Evolutionary conservation across 1,139 yeast genomes (phyloP).

Genomic region (Protomyces macrosporus): DNA sequence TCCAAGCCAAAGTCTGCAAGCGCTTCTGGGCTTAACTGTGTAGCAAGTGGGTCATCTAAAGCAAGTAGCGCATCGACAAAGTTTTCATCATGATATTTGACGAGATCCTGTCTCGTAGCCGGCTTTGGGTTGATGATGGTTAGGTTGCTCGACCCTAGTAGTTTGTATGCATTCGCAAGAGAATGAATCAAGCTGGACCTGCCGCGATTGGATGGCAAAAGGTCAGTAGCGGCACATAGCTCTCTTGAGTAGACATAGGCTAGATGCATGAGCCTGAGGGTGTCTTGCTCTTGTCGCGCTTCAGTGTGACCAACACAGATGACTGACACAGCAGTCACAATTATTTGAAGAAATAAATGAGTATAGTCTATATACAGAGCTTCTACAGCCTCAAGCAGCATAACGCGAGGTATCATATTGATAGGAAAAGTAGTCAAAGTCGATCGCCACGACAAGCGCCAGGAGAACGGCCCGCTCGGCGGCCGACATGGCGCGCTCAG

Average conservation of each 20-base stretch:
- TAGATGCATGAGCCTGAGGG: neutral
- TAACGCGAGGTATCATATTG: neutral
- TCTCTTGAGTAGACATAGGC: slow-evolving; percentile 10
- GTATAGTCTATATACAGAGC: no score
- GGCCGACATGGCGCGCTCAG: slow-evolving; percentile 45
- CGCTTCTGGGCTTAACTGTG: slow-evolving; percentile 20
- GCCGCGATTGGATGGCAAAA: slow-evolving; percentile 35
- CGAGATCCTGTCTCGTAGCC: slow-evolving; percentile 36
- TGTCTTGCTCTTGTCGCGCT: no score
- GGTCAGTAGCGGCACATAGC: neutral
- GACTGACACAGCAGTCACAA: no score
- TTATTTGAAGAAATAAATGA: no score
- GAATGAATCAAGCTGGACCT: slow-evolving; percentile 48
- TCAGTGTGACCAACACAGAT: no score
- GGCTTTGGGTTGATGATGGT: neutral
- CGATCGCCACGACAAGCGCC: slow-evolving; percentile 85
- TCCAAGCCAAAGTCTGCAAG: slow-evolving; percentile 38
- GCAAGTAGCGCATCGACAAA: slow-evolving; percentile 21
- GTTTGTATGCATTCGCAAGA: slow-evolving; percentile 45
- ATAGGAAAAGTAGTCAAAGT: slow-evolving; percentile 88
- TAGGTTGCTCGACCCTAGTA: slow-evolving; percentile 35
- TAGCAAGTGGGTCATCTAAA: slow-evolving; percentile 32
- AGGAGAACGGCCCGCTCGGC: slow-evolving; percentile 82
- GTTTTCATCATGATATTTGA: slow-evolving; percentile 41
- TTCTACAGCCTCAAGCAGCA: no score